Base-by-base conservation (phyloP, 2,329 filamentous ascomycete species). In the Berkeleyomyces basicola region DNA sequence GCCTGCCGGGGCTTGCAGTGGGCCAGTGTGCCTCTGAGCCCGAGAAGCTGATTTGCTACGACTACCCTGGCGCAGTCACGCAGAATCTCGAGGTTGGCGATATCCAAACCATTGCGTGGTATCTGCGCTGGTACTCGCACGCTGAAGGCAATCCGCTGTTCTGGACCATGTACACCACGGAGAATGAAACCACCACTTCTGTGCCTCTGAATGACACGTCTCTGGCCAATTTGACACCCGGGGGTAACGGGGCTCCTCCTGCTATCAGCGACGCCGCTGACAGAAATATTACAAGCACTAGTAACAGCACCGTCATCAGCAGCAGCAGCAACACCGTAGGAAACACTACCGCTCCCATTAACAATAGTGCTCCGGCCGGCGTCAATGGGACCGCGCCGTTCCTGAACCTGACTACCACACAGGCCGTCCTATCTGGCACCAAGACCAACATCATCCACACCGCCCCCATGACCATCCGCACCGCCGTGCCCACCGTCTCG, bases 41-140 rank as follows among this genome's bases (percentile, higher is more conserved):
- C n/a, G 33, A 53, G 9, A 57, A 58, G n/a, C 58, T 65, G 9
- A 53, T 65, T 10, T 65, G 63, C 55, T 65, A 65, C 37, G 63
- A 65, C 47, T 65, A 65, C 16, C 63, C 63, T 23, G 63, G 63
- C 16, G 63, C 63, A 7, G 58, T 43, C 33, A 61, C 42, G 23
- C 63, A 65, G 37, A 53, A 63, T 49, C 53, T 65, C 2, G 58
- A 65, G 36, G 37, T 65, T 23, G 47, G 58, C n/a, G 63, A 65
- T 43, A 39, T 65, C 40, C 61, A 58, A 47, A 65, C 63, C 14
- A 65, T 65, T 39, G 46, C 63, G 3, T 65, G 63, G 63, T 65
- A 65, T 57, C 61, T 64, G 57, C 63, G 63, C 43, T 64, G 60
- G 61, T 64, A 64, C 60, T 59, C 60, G 7, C 63, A 64, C 14